Evolutionary conservation across 1,139 yeast genomes (phyloP).

Genomic region (Yamadazyma triangularis): DNA sequence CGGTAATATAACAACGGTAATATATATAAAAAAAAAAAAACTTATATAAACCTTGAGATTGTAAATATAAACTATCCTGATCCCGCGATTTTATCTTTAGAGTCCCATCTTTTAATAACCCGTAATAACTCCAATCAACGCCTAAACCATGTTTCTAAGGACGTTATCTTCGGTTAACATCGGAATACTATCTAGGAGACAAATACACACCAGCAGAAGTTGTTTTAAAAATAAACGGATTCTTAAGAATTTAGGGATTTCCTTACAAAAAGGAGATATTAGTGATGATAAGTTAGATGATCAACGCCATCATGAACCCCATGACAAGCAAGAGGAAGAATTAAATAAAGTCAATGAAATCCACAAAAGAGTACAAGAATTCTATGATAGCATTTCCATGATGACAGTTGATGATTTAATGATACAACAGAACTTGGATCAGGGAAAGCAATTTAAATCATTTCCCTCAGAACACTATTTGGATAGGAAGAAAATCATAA

Average conservation of each 20-base stretch:
- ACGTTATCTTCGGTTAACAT: too few species aligned
- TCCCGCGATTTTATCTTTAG: too few species aligned
- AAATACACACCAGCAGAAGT: neutral
- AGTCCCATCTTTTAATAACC: too few species aligned
- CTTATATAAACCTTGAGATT: too few species aligned
- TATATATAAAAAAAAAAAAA: too few species aligned
- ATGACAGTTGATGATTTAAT: constrained; percentile 38
- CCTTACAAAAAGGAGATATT: constrained; percentile 2
- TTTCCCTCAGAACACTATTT: constrained; percentile 33
- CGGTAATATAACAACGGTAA: too few species aligned
- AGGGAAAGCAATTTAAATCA: constrained; percentile 31
- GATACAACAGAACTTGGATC: constrained; percentile 36
- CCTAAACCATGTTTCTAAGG: too few species aligned
- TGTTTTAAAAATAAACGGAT: constrained; percentile 5
- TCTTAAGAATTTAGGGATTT: constrained; percentile 4
- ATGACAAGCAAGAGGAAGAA: constrained; percentile 2
- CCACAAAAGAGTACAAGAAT: constrained; percentile 11
- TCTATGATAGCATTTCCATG: constrained; percentile 29
- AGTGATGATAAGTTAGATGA: neutral
- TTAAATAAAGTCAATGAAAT: constrained; percentile 5
- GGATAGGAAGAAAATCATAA: constrained; percentile 30
- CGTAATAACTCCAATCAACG: too few species aligned
- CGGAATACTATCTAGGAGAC: constrained; percentile 2
- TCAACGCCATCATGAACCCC: constrained; percentile 1
- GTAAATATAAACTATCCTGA: too few species aligned